These are phyloP conservation scores for Thraustotheca clavata DNA, from an alignment of 352 stramenopile species.

Conservation along the genomic window DNA sequence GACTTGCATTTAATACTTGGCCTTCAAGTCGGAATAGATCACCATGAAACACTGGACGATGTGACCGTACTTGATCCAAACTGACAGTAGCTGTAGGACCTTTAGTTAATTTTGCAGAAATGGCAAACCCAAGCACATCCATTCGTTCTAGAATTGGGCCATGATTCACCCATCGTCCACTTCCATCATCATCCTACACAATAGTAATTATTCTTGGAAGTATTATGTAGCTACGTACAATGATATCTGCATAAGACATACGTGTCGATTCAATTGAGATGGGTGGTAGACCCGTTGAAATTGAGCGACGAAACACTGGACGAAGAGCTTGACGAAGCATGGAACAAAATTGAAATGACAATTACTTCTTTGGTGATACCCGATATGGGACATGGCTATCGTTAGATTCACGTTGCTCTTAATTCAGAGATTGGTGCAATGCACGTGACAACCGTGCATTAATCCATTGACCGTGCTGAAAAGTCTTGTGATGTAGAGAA, in stretches of 20 bases:
- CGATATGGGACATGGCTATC: too few relatives aligned
- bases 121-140: conserved; percentile 39
- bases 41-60: conserved; percentile 46
- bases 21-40: conserved; percentile 46
- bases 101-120: conserved; percentile 32
- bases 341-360: not conserved
- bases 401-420: too few relatives aligned
- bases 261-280: conserved; percentile 26
- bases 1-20: conserved; percentile 37
- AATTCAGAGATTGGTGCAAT: too few relatives aligned
- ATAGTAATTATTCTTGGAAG: not conserved
- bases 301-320: not conserved
- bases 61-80: conserved; percentile 45
- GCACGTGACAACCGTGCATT: too few relatives aligned
- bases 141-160: conserved; percentile 48
- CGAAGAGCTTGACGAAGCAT: not conserved
- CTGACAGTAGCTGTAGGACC: conserved; percentile 40
- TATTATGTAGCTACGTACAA: conserved; percentile 27
- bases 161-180: conserved; percentile 34
- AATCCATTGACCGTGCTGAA: too few relatives aligned
- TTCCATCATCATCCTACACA: conserved; percentile 34
- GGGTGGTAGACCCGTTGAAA: not conserved
- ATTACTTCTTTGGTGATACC: not conserved
- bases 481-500: too few relatives aligned
- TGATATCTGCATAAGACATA: conserved; percentile 45